Percentiles rank a stretch among this genome's conserved stretches.
Evolutionary conservation across 2,329 filamentous ascomycete genomes (phyloP).

Genomic region (Fusarium tjaetaba): DNA sequence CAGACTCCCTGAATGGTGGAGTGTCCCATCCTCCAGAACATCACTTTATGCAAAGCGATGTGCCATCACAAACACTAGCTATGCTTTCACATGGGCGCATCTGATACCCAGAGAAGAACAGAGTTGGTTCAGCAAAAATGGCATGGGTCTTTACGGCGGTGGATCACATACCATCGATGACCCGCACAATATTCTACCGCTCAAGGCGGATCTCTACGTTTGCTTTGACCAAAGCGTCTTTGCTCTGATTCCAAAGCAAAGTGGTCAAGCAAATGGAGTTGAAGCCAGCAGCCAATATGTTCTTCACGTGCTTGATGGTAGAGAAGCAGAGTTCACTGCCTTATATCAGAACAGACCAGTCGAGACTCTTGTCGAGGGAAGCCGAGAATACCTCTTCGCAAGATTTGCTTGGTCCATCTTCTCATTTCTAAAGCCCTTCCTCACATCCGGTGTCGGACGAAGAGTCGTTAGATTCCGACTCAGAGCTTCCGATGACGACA

Average conservation of each 20-base stretch:
- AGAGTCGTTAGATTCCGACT: conserved; percentile 14
- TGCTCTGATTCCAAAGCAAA: conserved; percentile 19
- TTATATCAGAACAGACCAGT: conserved; percentile 22
- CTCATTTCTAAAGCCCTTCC: conserved; percentile 20
- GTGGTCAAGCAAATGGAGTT: not conserved
- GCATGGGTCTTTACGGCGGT: conserved; percentile 31
- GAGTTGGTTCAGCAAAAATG: conserved; percentile 33
- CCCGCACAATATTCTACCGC: conserved; percentile 26
- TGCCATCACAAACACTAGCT: conserved; percentile 32
- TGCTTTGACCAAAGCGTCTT: conserved; percentile 35
- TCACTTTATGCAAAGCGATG: conserved; percentile 13
- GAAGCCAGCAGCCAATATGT: conserved; percentile 11
- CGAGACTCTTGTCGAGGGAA: conserved; percentile 14
- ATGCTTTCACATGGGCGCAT: conserved; percentile 33
- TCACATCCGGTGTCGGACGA: conserved; percentile 24
- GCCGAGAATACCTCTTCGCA: conserved; percentile 22
- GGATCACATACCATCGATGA: conserved; percentile 31
- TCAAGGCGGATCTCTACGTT: conserved; percentile 33
- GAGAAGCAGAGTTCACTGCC: conserved; percentile 30
- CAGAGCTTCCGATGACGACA: conserved; percentile 3
- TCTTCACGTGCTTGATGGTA: conserved; percentile 5
- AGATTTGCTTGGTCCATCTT: conserved; percentile 30
- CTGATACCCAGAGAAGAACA: conserved; percentile 29
- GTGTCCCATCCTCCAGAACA: not conserved
- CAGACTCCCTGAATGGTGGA: conserved; percentile 26